These are phyloP conservation scores for Stevia rebaudiana DNA, from an alignment of 140 eudicot species.

Conservation along the genomic window DNA sequence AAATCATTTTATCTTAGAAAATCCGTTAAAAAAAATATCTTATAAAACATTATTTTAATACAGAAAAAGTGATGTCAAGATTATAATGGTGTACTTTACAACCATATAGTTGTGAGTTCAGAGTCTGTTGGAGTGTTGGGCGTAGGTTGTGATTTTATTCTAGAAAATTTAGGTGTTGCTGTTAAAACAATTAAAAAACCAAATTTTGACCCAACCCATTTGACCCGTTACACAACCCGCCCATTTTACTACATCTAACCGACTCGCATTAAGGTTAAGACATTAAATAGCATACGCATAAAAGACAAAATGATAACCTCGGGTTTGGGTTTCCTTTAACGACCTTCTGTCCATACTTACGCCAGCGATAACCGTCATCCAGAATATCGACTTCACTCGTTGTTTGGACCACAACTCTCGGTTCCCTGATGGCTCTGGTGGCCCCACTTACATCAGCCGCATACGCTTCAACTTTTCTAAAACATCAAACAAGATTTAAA, in stretches of 20 bases:
- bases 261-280: neutral
- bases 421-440: constrained; percentile 84
- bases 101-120: too few relatives aligned
- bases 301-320: constrained; percentile 38
- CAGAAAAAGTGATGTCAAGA: too few relatives aligned
- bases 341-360: constrained; percentile 89
- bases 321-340: constrained; percentile 97
- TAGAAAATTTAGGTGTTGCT: too few relatives aligned
- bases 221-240: neutral
- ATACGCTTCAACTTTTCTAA: constrained; percentile 68
- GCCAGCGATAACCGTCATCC: constrained; percentile 93
- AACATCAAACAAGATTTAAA: neutral
- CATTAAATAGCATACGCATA: neutral
- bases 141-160: too few relatives aligned
- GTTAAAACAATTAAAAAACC: too few relatives aligned
- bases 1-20: neutral
- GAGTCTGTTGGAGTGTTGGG: too few relatives aligned
- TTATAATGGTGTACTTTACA: too few relatives aligned
- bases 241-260: neutral
- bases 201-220: neutral
- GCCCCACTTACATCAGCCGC: constrained; percentile 78
- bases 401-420: constrained; percentile 89
- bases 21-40: too few relatives aligned
- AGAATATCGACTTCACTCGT: constrained; percentile 92
- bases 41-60: neutral